Conservation (phyloP, 495 filamentous ascomycete genomes). For the Xylaria telfairii region DNA sequence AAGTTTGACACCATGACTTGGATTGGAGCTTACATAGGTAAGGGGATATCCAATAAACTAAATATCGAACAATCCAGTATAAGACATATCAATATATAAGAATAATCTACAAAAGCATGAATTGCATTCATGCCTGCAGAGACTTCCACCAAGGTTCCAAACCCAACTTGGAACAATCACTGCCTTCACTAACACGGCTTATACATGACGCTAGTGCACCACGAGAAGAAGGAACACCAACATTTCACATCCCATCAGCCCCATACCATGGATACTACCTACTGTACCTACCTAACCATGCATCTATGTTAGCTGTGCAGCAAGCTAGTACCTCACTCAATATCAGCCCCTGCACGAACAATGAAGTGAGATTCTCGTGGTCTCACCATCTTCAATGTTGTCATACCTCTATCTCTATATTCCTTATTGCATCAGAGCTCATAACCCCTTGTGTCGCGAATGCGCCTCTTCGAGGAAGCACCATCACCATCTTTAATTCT, state of each 20-base stretch:
- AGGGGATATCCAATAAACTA: no score
- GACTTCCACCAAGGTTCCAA: no score
- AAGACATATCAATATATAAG: neutral
- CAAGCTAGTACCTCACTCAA: neutral
- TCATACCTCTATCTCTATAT: neutral
- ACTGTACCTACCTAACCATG: neutral
- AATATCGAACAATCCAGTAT: neutral
- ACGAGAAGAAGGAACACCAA: neutral
- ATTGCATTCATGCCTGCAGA: no score
- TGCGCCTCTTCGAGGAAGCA: neutral
- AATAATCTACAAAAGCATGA: neutral
- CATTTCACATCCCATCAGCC: neutral
- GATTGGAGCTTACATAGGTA: no score
- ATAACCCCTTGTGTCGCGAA: neutral
- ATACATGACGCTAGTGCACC: neutral
- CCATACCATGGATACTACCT: neutral
- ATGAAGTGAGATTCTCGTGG: neutral
- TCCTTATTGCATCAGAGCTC: neutral
- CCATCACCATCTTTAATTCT: neutral
- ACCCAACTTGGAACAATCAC: no score
- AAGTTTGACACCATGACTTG: no score
- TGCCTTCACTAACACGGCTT: no score
- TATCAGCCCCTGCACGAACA: neutral
- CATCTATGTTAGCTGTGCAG: neutral
- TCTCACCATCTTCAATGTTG: neutral